These are phyloP conservation scores for Debaryomycetaceae sp. DNA, from an alignment of 1,139 yeast species.

Conservation along the genomic window DNA sequence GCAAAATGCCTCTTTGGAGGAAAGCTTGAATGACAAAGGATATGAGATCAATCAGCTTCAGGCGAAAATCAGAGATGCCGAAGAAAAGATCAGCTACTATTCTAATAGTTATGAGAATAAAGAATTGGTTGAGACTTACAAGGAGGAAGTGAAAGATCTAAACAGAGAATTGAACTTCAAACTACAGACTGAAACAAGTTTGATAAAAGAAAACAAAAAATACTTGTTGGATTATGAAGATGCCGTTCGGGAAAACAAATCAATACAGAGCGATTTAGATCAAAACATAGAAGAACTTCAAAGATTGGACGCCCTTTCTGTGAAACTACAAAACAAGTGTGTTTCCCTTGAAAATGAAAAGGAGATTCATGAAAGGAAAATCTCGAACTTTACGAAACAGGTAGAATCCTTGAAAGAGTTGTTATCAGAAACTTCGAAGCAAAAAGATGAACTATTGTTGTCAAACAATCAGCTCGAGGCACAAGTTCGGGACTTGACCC, in stretches of 20 bases:
- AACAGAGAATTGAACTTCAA: constrained; percentile 55
- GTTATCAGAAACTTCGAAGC: constrained; percentile 45
- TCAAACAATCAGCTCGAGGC: constrained; percentile 48
- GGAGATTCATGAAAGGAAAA: constrained; percentile 41
- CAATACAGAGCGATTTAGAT: constrained; percentile 50
- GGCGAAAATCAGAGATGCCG: constrained; percentile 36
- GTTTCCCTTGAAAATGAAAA: constrained; percentile 45
- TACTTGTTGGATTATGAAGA: constrained; percentile 62
- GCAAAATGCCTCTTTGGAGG: constrained; percentile 54
- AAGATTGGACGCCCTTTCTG: not conserved
- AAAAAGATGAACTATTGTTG: constrained; percentile 48
- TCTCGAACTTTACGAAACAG: constrained; percentile 50
- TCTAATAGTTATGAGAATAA: constrained; percentile 46
- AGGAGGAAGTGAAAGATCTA: constrained; percentile 56
- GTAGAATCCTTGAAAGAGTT: constrained; percentile 49
- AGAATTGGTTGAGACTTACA: constrained; percentile 41
- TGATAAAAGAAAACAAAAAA: constrained; percentile 62
- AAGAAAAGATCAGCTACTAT: constrained; percentile 55
- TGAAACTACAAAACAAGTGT: constrained; percentile 43
- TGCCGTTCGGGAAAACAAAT: constrained; percentile 39
- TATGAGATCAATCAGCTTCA: constrained; percentile 53
- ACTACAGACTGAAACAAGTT: constrained; percentile 59
- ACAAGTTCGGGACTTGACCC: constrained; percentile 40
- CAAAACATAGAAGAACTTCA: constrained; percentile 30
- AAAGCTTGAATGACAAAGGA: constrained; percentile 54